Evolutionary conservation across 2,329 filamentous ascomycete species (phyloP), one percentile per base, ranked within the genome.

Genomic region (Camillea tinctor): DNA sequence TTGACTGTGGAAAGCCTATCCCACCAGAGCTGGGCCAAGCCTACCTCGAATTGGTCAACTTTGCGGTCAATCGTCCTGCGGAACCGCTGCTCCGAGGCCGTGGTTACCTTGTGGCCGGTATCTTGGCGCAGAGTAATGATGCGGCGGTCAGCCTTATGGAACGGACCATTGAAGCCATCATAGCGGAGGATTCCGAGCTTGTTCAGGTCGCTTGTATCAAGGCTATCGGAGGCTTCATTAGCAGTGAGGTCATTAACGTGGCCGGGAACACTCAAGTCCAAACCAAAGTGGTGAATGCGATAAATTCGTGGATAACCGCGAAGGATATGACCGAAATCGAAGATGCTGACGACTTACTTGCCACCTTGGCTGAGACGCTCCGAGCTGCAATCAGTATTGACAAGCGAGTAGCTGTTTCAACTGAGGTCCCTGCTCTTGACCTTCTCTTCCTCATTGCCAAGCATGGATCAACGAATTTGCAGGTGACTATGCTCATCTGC

Each of bases 121-220:
- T 89, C 58, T 79, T 99, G 63, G 88, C 90, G 44, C 87, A 89
- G 61, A 88, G 88, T 26, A 88, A 84, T 65, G 76, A 86, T 17
- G 86, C 86, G 1, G 88, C 89, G 6, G 80, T 83, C 15, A 83
- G 80, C 6, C 83, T 94, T 60, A 81, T 93, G 66, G 87, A 93
- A 68, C 85, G 84, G 36, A 89, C 91, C 1, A 84, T 98, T 56
- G 85, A 89, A 55, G 88, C 89, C 7, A 91, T 97, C 65, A 87
- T 86, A 9, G 80, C 81, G 40, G 93, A 97, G 65, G 80, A 87
- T 20, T 90, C 91, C 0, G 93, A 97, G 73, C 87, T 98, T 40
- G 94, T 98, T 50, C 92, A 95, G 74, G 93, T 97, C 19, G 88
- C 94, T 20, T 96, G 92, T 70, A 90, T 98, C 69, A 93, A 94